Evolutionary conservation across 345 rosid species (phyloP).

Genomic region (Rhodamnia argentea): DNA sequence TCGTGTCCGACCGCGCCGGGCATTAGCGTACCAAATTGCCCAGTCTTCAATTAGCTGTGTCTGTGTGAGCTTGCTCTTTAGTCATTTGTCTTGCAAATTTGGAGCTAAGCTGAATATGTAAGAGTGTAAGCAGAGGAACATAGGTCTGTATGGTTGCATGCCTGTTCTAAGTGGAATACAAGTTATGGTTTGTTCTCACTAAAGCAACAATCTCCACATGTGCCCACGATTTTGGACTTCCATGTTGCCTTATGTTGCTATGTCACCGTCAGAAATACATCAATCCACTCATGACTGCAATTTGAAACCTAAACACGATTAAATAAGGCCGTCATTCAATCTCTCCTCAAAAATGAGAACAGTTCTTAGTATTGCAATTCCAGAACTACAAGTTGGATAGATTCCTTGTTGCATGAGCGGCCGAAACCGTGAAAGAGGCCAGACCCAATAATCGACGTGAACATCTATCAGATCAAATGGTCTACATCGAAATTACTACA

Average conservation of each 20-base stretch:
- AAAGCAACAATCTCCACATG: not conserved
- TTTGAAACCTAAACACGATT: not conserved
- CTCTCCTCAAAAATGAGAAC: not conserved
- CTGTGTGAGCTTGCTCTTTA: not conserved
- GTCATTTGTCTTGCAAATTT: not conserved
- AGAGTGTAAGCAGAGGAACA: not conserved
- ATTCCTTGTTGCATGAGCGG: not conserved
- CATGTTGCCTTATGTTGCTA: not conserved
- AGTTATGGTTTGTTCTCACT: not conserved
- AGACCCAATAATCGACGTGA: not conserved
- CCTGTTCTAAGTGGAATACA: not conserved
- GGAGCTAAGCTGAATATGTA: not conserved
- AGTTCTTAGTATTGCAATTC: not conserved
- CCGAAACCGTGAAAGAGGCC: not conserved
- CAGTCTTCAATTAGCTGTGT: constrained; percentile 21
- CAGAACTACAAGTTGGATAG: not conserved
- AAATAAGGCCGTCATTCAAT: not conserved
- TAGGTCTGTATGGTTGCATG: not conserved
- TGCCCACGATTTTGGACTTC: not conserved
- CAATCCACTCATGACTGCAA: not conserved
- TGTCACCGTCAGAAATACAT: not conserved
- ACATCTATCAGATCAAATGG: not conserved
- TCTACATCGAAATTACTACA: not conserved
- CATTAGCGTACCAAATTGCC: constrained; percentile 48
- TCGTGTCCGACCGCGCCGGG: constrained; percentile 81